phyloP scores from a whole-genome alignment of 2,329 filamentous ascomycete genomes.

The Torrubiella hemipterigena region DNA sequence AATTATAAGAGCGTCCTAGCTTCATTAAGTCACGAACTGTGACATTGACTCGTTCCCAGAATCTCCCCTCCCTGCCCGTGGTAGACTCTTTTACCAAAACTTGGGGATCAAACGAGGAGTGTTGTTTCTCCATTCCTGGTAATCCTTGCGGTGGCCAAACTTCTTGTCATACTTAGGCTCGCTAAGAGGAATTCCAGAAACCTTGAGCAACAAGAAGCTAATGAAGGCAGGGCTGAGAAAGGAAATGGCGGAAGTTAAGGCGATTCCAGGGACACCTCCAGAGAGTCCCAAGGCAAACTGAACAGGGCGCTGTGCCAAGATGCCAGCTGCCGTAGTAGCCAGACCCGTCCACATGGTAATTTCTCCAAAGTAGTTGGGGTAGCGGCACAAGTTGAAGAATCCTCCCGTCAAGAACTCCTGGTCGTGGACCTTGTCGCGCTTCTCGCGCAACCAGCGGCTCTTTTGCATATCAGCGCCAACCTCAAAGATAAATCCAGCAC shows the following conservation, averaged over 20 bases:
- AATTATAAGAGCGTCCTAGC: too few relatives aligned
- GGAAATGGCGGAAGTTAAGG: conserved; percentile 28
- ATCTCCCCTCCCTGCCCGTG: too few relatives aligned
- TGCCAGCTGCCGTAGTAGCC: conserved; percentile 44
- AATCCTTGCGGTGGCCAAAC: conserved; percentile 52
- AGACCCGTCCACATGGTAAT: conserved; percentile 57
- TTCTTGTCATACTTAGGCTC: conserved; percentile 57
- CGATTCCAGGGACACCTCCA: conserved; percentile 19
- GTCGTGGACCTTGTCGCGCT: conserved; percentile 51
- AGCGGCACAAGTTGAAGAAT: conserved; percentile 47
- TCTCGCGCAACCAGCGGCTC: conserved; percentile 45
- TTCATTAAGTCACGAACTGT: background rate
- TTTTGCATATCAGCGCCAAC: conserved; percentile 53
- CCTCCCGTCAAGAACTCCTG: conserved; percentile 55
- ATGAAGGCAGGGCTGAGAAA: conserved; percentile 52
- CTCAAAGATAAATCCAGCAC: conserved; percentile 48
- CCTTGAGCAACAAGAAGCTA: conserved; percentile 48
- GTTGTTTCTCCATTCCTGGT: conserved; percentile 55
- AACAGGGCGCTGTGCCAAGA: conserved; percentile 40
- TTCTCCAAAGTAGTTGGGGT: conserved; percentile 67
- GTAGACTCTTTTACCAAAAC: conserved; percentile 23
- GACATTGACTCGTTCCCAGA: too few relatives aligned
- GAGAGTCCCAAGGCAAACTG: conserved; percentile 45
- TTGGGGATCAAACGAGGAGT: conserved; percentile 55
- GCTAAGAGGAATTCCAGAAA: conserved; percentile 53